Evolutionary conservation across 2,329 filamentous ascomycete species (phyloP), one percentile per base, ranked within the genome.

Genomic region (Fusarium piperis): DNA sequence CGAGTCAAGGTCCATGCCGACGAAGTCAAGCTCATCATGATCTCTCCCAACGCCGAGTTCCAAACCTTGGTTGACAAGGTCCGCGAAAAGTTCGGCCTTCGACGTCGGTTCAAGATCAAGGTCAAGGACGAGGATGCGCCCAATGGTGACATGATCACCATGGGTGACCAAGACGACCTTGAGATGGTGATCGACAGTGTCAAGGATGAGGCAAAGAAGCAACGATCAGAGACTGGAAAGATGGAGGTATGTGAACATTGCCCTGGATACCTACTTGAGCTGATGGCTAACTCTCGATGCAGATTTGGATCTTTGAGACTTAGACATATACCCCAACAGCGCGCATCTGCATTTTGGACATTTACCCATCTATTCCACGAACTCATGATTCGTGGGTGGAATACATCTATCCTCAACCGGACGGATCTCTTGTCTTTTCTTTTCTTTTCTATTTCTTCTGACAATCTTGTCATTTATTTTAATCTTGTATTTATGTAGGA

Each of bases 131-230:
- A 98, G 74, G 92, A 94, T 74, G 81, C 85, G 67, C 88, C 89
- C 1, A 87, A 92, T 62, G 93, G 92, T 4, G 95, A 98, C 78
- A 95, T 98, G 93, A 97, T 99, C 78, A 98, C 95, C 33, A 92
- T 99, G 89, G 94, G 93, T 32, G 96, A 99, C 80, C 94, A 98
- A 81, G 96, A 99, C 78, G 96, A 99, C 83, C 83, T 98, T 70
- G 95, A 98, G 57, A 93, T 98, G 90, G 91, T 94, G 30, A 87
- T 98, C 60, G 88, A 89, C 80, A 88, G 85, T 52, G 91, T 91
- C 8, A 93, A 90, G 80, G 88, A 88, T 56, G 83, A 85, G 65
- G 94, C 93, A 53, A 89, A 86, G 82, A 93, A 89, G 80, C 92
- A 95, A 79, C 89, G 91, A 76, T 86, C 88, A 70, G 95, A 97